phyloP scores from a whole-genome alignment of 352 stramenopile genomes.

The Phytopythium aichiense region DNA sequence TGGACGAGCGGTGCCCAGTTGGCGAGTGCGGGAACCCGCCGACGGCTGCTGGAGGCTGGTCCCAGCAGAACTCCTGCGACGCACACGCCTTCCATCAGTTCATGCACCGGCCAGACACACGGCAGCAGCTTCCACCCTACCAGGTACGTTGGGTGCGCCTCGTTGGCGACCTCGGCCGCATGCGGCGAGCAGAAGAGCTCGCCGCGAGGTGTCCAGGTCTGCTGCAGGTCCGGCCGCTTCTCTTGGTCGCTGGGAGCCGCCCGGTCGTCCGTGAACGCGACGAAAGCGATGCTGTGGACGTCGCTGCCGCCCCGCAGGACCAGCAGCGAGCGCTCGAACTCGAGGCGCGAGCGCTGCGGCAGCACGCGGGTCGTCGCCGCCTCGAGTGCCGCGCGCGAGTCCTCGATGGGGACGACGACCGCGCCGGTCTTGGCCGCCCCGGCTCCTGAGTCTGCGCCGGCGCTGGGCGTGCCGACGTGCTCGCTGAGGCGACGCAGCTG shows the following conservation, averaged over 20 bases:
- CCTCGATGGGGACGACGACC: neutral
- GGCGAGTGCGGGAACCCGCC: neutral
- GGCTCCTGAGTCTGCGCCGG: neutral
- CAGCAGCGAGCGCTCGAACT: neutral
- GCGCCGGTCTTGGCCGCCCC: neutral
- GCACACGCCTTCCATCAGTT: neutral
- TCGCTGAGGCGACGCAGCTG: slow-evolving; percentile 63
- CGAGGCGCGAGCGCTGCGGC: neutral
- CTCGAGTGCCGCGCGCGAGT: neutral
- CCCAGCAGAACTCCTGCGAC: slow-evolving; percentile 40
- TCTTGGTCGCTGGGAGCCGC: neutral
- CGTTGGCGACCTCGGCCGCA: slow-evolving; percentile 2
- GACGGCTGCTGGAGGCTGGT: neutral
- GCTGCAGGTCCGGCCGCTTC: neutral
- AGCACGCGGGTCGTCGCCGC: neutral
- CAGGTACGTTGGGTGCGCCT: slow-evolving; percentile 20
- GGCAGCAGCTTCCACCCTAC: slow-evolving; percentile 6
- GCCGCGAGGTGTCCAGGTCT: slow-evolving; percentile 4
- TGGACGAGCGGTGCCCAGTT: neutral
- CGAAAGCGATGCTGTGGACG: neutral
- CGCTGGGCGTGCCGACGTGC: slow-evolving; percentile 33
- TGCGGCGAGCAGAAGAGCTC: slow-evolving; percentile 26
- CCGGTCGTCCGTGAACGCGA: neutral
- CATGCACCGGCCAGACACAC: neutral
- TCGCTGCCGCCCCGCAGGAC: neutral